These are phyloP conservation scores for Heliamphora exappendiculata DNA, from an alignment of 148 eudicot genomes.

Conservation along the genomic window DNA sequence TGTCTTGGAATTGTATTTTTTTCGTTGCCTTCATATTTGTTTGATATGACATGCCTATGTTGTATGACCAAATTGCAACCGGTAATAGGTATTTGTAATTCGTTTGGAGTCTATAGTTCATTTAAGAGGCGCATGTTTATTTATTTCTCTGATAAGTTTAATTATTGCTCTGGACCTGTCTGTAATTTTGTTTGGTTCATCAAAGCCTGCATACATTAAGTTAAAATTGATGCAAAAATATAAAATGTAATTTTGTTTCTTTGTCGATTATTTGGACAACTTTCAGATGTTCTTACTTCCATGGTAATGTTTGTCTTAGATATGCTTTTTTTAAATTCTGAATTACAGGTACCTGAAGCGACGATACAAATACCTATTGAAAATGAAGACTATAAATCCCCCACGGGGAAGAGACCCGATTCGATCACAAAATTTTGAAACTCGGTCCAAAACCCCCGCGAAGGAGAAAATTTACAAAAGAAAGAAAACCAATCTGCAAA, in stretches of 20 bases:
- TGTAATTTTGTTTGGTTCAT: background rate
- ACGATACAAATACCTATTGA: constrained; percentile 25
- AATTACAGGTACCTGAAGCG: constrained; percentile 32
- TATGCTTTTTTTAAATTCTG: background rate
- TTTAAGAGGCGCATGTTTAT: background rate
- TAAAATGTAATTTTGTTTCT: background rate
- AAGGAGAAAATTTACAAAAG: constrained; percentile 5
- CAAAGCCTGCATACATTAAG: background rate
- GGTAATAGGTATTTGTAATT: background rate
- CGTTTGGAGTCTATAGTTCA: background rate
- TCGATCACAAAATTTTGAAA: constrained; percentile 7
- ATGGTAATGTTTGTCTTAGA: background rate
- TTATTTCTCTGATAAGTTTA: background rate
- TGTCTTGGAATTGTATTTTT: background rate
- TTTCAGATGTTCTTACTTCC: background rate
- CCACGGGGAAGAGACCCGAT: constrained; percentile 12
- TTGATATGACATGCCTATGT: background rate
- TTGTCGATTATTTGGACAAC: background rate
- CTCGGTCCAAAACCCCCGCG: constrained; percentile 2
- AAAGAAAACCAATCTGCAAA: constrained; percentile 17
- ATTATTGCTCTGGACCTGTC: background rate
- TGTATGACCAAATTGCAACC: background rate
- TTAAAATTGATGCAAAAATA: background rate
- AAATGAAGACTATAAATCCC: constrained; percentile 18
- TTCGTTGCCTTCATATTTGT: background rate